Conservation (phyloP, 1,139 yeast genomes). For the Candida mesenterica region DNA sequence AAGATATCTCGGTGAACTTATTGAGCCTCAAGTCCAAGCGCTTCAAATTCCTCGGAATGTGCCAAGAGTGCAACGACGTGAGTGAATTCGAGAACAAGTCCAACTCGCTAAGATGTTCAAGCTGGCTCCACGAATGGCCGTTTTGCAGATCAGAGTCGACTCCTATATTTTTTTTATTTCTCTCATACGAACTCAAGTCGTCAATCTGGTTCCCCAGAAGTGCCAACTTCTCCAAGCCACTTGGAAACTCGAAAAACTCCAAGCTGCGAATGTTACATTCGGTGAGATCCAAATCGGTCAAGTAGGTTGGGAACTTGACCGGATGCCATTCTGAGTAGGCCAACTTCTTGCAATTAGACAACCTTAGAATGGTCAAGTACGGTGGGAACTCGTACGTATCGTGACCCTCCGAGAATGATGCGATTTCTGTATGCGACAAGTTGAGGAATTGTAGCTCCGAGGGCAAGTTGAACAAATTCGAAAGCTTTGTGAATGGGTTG, state of each 20-base stretch:
- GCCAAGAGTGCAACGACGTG: slow-evolving; percentile 21
- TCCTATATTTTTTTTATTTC: slow-evolving; percentile 3
- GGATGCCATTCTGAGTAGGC: slow-evolving; percentile 9
- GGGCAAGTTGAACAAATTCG: slow-evolving; percentile 24
- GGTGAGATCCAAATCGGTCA: slow-evolving; percentile 19
- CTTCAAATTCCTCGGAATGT: slow-evolving; percentile 22
- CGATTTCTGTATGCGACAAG: slow-evolving; percentile 16
- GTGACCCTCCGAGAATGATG: slow-evolving; percentile 7
- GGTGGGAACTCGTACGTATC: slow-evolving; percentile 14
- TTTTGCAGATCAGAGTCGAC: neutral
- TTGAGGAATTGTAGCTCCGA: slow-evolving; percentile 20
- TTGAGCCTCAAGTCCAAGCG: slow-evolving; percentile 26
- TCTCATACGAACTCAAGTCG: slow-evolving; percentile 18
- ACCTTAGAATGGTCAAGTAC: slow-evolving; percentile 14
- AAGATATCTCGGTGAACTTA: slow-evolving; percentile 11
- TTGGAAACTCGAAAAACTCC: slow-evolving; percentile 26
- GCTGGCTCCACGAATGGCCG: slow-evolving; percentile 20
- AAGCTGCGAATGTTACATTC: slow-evolving; percentile 24
- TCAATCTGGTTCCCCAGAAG: slow-evolving; percentile 23
- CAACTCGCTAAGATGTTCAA: slow-evolving; percentile 23
- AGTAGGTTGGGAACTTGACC: slow-evolving; percentile 19
- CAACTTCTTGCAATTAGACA: slow-evolving; percentile 16
- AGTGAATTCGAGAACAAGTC: slow-evolving; percentile 26
- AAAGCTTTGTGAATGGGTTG: slow-evolving; percentile 24
- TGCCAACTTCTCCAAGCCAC: slow-evolving; percentile 20